Evolutionary conservation across 1,139 yeast genomes (phyloP).

Genomic region (Sporopachydermia cereana): DNA sequence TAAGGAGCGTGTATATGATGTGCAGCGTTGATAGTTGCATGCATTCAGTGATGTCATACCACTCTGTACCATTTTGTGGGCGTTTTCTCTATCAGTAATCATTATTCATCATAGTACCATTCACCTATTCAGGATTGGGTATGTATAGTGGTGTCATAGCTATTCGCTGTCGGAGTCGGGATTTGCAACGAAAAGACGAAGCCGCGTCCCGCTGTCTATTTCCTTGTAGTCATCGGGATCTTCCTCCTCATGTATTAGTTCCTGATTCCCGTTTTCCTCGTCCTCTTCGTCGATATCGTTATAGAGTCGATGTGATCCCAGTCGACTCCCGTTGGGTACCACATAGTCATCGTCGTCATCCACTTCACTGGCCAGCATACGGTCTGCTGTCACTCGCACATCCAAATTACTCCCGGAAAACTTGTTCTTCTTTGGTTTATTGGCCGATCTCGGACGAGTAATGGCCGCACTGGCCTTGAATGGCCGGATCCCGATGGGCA

Average conservation of each 20-base stretch:
- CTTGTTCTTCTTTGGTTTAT: background rate
- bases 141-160: too few relatives aligned
- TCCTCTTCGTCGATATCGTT: background rate
- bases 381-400: slow-evolving; percentile 3
- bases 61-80: too few relatives aligned
- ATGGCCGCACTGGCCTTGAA: background rate
- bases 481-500: slow-evolving; percentile 4
- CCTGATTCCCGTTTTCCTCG: background rate
- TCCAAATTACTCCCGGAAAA: background rate
- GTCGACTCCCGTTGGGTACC: background rate
- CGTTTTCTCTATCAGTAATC: too few relatives aligned
- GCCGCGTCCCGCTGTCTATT: background rate
- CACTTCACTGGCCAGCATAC: slow-evolving; percentile 3
- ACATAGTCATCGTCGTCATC: slow-evolving; percentile 3
- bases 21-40: too few relatives aligned
- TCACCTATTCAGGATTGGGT: too few relatives aligned
- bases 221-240: background rate
- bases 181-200: background rate
- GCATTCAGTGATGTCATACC: too few relatives aligned
- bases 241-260: background rate
- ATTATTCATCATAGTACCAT: too few relatives aligned
- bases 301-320: background rate
- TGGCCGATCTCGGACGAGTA: background rate
- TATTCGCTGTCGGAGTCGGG: background rate
- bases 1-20: too few relatives aligned